Percentiles rank a stretch among this genome's conserved stretches.
These are phyloP conservation scores for Solanum infundibuliforme DNA, from an alignment of 257 asterid species.

Conservation along the genomic window DNA sequence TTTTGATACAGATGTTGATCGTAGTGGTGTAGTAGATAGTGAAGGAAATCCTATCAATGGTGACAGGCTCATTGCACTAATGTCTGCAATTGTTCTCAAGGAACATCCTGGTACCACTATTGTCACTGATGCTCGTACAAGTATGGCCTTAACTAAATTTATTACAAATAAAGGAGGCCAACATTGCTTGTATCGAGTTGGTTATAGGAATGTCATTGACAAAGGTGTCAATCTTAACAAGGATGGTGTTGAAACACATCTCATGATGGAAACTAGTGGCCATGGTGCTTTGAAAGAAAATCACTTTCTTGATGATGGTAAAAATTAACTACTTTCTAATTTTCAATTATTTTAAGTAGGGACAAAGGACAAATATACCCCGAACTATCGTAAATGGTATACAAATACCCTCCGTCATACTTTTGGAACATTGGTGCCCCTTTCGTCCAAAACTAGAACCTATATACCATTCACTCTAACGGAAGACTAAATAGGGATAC, in stretches of 20 bases:
- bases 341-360: background rate
- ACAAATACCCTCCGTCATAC: background rate
- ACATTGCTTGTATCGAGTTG: slow-evolving; percentile 85
- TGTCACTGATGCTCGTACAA: slow-evolving; percentile 87
- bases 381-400: too few relatives aligned
- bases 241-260: slow-evolving; percentile 70
- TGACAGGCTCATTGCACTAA: slow-evolving; percentile 66
- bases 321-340: background rate
- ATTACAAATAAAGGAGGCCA: slow-evolving; percentile 49
- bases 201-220: slow-evolving; percentile 82
- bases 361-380: background rate
- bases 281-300: slow-evolving; percentile 92
- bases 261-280: slow-evolving; percentile 90
- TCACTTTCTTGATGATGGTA: slow-evolving; percentile 85
- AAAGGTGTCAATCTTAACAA: slow-evolving; percentile 60
- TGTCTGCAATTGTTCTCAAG: slow-evolving; percentile 64
- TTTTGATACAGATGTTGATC: slow-evolving; percentile 84
- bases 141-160: slow-evolving; percentile 54
- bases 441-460: background rate
- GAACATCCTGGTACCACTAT: slow-evolving; percentile 72
- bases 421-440: background rate
- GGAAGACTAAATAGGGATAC: background rate
- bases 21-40: slow-evolving; percentile 79
- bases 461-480: background rate
- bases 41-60: slow-evolving; percentile 79